Evolutionary conservation across 139 green algal genomes (phyloP).

Genomic region (Mychonastes homosphaera): DNA sequence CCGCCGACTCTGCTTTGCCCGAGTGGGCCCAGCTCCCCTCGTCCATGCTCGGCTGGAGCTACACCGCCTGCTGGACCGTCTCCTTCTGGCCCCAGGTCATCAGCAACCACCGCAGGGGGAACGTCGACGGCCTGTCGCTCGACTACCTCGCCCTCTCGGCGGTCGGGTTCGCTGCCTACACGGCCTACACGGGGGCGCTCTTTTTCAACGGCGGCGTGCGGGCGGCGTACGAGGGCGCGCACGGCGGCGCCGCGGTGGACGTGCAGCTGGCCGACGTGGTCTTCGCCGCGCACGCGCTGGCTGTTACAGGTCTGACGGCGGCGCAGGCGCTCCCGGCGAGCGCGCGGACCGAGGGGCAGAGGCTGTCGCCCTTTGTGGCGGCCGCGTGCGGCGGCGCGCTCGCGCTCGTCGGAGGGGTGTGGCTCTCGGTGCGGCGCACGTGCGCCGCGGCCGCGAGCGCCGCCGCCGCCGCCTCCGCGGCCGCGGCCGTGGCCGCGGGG

Average conservation of each 20-base stretch:
- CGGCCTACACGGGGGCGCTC: conserved; percentile 46
- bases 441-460: too few relatives aligned
- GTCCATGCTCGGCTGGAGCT: conserved; percentile 36
- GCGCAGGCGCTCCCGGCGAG: too few relatives aligned
- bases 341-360: conserved; percentile 4
- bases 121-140: conserved; percentile 38
- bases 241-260: conserved; percentile 21
- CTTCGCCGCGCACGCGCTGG: conserved; percentile 41
- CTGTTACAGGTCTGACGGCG: conserved; percentile 22
- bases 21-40: too few relatives aligned
- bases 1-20: too few relatives aligned
- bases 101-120: conserved; percentile 37
- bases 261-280: conserved; percentile 55
- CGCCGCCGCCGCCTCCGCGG: too few relatives aligned
- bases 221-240: conserved; percentile 28
- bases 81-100: conserved; percentile 54
- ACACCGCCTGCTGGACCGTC: conserved; percentile 39
- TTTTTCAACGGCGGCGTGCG: conserved; percentile 33
- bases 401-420: neutral
- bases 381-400: neutral
- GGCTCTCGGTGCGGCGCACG: too few relatives aligned
- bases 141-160: conserved; percentile 40
- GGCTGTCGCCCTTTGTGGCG: conserved; percentile 8
- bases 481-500: too few relatives aligned
- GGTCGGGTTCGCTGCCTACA: conserved; percentile 47